Percentiles rank a stretch among this genome's conserved stretches.
phyloP scores from a whole-genome alignment of 2,329 filamentous ascomycete genomes.

The Trichophyton mentagrophytes region DNA sequence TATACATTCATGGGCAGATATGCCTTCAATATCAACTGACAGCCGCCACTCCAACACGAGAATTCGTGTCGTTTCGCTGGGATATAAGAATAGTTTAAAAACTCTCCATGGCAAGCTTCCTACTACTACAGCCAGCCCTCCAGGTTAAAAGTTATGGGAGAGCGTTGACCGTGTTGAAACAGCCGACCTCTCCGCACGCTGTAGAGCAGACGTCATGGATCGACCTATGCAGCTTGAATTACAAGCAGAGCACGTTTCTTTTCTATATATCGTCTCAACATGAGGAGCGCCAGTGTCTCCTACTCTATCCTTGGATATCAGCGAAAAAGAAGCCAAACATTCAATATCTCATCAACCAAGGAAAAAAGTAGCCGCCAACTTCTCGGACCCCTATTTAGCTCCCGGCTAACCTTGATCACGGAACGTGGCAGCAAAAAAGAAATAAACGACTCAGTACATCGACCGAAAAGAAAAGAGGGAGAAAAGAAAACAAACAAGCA shows the following conservation, averaged over 20 bases:
- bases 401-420: slow-evolving; percentile 3
- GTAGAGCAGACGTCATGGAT: background rate
- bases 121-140: background rate
- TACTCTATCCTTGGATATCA: background rate
- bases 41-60: background rate
- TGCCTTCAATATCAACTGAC: background rate
- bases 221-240: background rate
- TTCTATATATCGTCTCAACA: background rate
- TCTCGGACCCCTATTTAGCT: slow-evolving; percentile 1
- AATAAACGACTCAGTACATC: background rate
- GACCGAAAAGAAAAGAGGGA: background rate
- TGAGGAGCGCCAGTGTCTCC: background rate
- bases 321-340: background rate
- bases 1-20: background rate
- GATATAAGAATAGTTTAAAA: background rate
- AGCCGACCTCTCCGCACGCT: no score
- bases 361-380: background rate
- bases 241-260: background rate
- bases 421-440: slow-evolving; percentile 4
- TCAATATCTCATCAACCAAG: background rate
- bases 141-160: background rate
- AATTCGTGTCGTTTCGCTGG: background rate
- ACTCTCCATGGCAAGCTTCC: background rate
- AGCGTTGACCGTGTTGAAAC: background rate
- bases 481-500: background rate